A percentile compares a stretch with the other conserved stretches of the same genome.
phyloP scores from a whole-genome alignment of 2,329 filamentous ascomycete genomes.

The Colletotrichum cuscutae region DNA sequence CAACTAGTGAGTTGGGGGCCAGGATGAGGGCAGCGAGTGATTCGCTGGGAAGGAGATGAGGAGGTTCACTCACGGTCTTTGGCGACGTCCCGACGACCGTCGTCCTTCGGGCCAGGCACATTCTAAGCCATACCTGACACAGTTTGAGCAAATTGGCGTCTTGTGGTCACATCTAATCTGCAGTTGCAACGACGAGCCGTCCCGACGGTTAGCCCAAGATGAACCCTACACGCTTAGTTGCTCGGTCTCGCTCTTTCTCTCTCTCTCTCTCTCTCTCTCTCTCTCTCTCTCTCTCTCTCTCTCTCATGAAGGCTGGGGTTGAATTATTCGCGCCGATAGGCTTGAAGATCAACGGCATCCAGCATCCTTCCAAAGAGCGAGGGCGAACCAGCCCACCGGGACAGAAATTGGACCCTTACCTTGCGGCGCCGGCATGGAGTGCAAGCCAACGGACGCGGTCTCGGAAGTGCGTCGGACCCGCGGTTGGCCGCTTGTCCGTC shows the following conservation, averaged over 20 bases:
- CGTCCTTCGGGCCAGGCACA: slow-evolving; percentile 32
- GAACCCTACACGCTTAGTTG: neutral
- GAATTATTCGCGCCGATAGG: neutral
- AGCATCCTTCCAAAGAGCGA: neutral
- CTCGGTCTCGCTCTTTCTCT: neutral
- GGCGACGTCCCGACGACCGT: slow-evolving; percentile 30
- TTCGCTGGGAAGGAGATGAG: neutral
- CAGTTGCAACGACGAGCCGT: slow-evolving; percentile 15
- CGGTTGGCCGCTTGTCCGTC: slow-evolving; percentile 33
- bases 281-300: no score
- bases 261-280: no score
- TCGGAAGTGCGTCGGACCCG: slow-evolving; percentile 34
- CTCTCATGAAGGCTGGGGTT: neutral
- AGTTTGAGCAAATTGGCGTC: slow-evolving; percentile 30
- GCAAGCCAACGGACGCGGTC: slow-evolving; percentile 32
- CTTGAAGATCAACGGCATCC: neutral
- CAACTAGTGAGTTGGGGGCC: neutral
- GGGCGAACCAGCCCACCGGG: neutral
- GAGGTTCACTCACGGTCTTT: slow-evolving; percentile 26
- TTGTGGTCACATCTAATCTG: slow-evolving; percentile 33
- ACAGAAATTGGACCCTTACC: slow-evolving; percentile 18
- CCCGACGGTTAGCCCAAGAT: slow-evolving; percentile 22
- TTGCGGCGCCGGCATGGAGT: slow-evolving; percentile 35
- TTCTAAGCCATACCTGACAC: slow-evolving; percentile 31
- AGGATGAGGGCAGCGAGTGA: neutral